Evolutionary conservation across 2,329 filamentous ascomycete species (phyloP), one percentile per base, ranked within the genome.

Genomic region (Cordyceps farinosa): DNA sequence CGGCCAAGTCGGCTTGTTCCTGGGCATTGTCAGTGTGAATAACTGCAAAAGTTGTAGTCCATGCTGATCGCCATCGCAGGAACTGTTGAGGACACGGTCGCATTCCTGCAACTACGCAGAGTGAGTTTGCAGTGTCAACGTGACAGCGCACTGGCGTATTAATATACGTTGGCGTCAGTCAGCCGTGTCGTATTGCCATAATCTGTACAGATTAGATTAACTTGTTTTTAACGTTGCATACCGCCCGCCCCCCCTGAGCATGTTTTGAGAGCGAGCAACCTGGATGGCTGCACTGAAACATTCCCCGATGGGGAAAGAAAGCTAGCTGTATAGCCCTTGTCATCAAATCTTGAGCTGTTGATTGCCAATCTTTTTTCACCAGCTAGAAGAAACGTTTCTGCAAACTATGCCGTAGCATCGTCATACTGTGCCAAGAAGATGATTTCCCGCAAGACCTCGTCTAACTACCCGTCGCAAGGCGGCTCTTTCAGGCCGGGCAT

Each of bases 221-320:
- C 15, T 22, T 22, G 22, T 22, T 22, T 36, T 45, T 10, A 61
- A 61, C 58, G 58, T 61, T 61, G 38, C 58, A 59, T 50, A 58
- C 36, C 11, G n/a, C 45, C 47, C 15, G 38, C 13, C 9, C 13
- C 38, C 38, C 5, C 6, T 53, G 58, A 61, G 58, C 48, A 45
- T 11, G 47, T 61, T 61, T 61, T 30, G 15, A 40, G 13, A 40
- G 38, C 45, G 32, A n/a, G 55, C 38, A 52, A 61, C 58, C 47
- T 34, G 47, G 58, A 61, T 61, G 58, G 47, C 48, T 36, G 22
- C n/a, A 47, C 55, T 48, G 55, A 58, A 38, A 48, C 55, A 36
- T 34, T 34, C 3, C 4, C 6, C 38, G 36, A 55, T 44, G 50
- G 50, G 32, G 32, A 22, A 34, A n/a, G 11, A 22, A 32, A 11